Evolutionary conservation across 345 rosid genomes (phyloP).

Genomic region (Salix caprea): DNA sequence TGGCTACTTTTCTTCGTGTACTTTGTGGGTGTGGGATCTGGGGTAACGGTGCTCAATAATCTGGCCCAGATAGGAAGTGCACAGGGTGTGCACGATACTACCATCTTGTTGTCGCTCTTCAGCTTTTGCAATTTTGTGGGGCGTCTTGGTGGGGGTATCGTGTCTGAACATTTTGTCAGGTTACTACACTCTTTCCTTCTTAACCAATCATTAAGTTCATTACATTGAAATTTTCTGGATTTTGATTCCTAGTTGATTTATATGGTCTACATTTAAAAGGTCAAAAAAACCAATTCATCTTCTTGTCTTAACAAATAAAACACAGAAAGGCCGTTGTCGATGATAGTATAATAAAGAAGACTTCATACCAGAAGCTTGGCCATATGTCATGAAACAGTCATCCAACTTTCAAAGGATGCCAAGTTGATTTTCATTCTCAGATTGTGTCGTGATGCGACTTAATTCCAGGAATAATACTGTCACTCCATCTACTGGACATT

Average conservation of each 20-base stretch:
- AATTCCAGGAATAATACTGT: background rate
- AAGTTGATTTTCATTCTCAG: background rate
- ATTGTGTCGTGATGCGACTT: background rate
- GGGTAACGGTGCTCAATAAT: constrained; percentile 66
- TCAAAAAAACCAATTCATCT: background rate
- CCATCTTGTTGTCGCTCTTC: constrained; percentile 56
- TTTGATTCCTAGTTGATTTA: background rate
- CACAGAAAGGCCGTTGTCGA: background rate
- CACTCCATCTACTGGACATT: background rate
- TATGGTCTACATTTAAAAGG: background rate
- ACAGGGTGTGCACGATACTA: constrained; percentile 45
- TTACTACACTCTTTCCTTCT: constrained; percentile 9
- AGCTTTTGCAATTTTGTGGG: constrained; percentile 68
- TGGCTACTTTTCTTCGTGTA: constrained; percentile 69
- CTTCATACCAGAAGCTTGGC: too few species aligned
- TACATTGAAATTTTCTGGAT: background rate
- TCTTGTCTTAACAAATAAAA: background rate
- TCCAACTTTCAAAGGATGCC: background rate
- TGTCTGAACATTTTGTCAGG: constrained; percentile 72
- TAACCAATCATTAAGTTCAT: background rate
- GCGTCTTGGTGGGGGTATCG: constrained; percentile 55
- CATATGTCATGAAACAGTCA: background rate
- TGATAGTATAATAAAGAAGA: background rate
- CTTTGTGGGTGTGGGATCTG: constrained; percentile 66
- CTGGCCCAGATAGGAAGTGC: constrained; percentile 73